Evolutionary conservation across 2,329 filamentous ascomycete species (phyloP).

Genomic region (Fusarium neocosmosporiellum): DNA sequence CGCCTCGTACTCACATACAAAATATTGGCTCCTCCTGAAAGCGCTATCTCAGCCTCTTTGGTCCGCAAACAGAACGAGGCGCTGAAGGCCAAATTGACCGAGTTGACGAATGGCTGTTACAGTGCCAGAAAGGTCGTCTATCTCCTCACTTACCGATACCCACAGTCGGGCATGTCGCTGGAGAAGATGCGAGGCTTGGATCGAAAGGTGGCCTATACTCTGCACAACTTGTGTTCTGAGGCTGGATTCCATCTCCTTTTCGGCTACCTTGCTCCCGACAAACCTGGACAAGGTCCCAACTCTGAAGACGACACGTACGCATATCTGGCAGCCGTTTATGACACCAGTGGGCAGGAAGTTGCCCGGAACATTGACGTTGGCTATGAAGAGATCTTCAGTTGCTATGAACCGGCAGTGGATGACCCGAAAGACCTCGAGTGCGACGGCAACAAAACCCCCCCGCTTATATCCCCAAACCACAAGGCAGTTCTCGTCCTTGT

Average conservation of each 20-base stretch:
- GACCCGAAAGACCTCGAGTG: background rate
- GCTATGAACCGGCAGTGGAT: background rate
- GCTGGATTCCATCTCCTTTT: constrained; percentile 24
- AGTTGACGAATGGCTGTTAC: no score
- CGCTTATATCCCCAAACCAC: constrained; percentile 4
- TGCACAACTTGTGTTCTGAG: constrained; percentile 9
- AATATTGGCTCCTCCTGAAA: background rate
- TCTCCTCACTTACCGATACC: constrained; percentile 22
- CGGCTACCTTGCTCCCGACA: constrained; percentile 6
- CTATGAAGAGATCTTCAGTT: background rate
- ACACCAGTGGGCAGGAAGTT: background rate
- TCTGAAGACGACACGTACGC: background rate
- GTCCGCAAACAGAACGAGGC: background rate
- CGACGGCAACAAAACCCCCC: constrained; percentile 5
- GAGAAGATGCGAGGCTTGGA: constrained; percentile 21
- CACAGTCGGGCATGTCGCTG: constrained; percentile 10
- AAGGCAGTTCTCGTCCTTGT: constrained; percentile 12
- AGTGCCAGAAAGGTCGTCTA: constrained; percentile 1
- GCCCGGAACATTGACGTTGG: background rate
- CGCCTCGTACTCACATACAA: constrained; percentile 31
- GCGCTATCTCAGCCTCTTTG: background rate
- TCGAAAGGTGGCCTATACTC: constrained; percentile 1
- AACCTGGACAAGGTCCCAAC: background rate
- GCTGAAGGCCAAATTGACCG: no score
- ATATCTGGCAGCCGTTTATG: background rate